Conservation (phyloP, 176 grass and related monocot species). For the Pontederia paniculata region DNA sequence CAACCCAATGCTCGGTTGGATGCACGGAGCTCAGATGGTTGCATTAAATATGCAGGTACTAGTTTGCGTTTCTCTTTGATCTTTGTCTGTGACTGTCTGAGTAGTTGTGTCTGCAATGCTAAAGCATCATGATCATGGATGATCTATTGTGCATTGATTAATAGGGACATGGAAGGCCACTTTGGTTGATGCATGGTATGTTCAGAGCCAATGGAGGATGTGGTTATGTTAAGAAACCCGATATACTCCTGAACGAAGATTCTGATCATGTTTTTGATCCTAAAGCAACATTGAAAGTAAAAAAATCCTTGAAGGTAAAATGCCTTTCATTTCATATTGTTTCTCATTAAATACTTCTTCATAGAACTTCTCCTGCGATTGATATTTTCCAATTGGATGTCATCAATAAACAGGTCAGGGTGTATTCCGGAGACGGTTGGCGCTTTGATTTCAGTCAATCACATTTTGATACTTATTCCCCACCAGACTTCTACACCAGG, state of each 20-base stretch:
- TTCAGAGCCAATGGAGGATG: conserved; percentile 81
- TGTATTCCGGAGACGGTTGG: conserved; percentile 88
- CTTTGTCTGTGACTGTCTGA: too few species aligned
- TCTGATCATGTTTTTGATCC: conserved; percentile 37
- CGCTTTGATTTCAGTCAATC: conserved; percentile 48
- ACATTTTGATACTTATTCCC: conserved; percentile 66
- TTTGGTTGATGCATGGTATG: conserved; percentile 79
- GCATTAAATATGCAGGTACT: conserved; percentile 19
- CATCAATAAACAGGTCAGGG: conserved; percentile 39
- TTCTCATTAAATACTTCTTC: not conserved
- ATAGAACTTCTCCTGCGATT: not conserved
- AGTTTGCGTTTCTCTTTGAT: not conserved
- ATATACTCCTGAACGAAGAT: conserved; percentile 32
- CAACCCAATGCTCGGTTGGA: conserved; percentile 14
- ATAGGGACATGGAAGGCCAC: conserved; percentile 58
- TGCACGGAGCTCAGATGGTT: conserved; percentile 17
- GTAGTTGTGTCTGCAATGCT: too few species aligned
- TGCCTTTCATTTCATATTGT: not conserved
- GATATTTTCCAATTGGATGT: not conserved
- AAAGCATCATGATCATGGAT: too few species aligned
- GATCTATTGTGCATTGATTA: not conserved
- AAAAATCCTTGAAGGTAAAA: conserved; percentile 52
- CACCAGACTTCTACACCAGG: conserved; percentile 73
- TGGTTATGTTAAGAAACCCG: conserved; percentile 85
- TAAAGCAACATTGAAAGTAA: conserved; percentile 23